Evolutionary conservation across 129 eudicot genomes (phyloP), one percentile per base, ranked within the genome.

Genomic region (Scalesia atractyloides): DNA sequence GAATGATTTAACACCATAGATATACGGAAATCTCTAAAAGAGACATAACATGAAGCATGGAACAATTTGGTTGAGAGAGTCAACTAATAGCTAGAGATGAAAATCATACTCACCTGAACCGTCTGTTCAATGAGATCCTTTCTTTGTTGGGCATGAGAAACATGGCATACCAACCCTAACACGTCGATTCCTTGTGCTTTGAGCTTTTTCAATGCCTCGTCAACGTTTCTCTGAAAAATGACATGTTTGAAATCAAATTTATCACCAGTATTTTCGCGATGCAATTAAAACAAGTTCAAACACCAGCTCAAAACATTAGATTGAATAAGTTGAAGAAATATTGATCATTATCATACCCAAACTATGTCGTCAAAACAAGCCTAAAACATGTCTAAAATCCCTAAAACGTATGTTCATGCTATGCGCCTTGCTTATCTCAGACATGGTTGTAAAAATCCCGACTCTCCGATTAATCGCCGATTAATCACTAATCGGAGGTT

Each of bases 101-200:
- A 33, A 66, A 34, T 73, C 64, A 33, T 39, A 20, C 51, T 70
- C 44, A 90, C 97, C 98, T 87, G 80, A 71, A 93, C 59, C 10
- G 97, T 87, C 53, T 74, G 76, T 24, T 85, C 76, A n/a, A 93
- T 59, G 43, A 93, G 81, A 81, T 86, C 83, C 76, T 84, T 93
- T 66, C 98, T 82, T 4, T 93, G 98, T 50, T 87, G 90, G 14
- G 84, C 81, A 86, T 90, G 84, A 0, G 97, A 89, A 5, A 93
- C 98, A 77, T 93, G 97, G 78, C 98, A 90, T 37, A 86, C 97
- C 84, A 93, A 76, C 24, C 98, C 98, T 52, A 84, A 24, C 64
- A 64, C 98, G 50, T 90, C 85, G 18, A 90, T 86, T 22, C 92
- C 97, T 77, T 66, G 75, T 26, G 65, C 76, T 80, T 76, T 87